Evolutionary conservation across 495 filamentous ascomycete genomes (phyloP), one percentile per base, ranked within the genome.

Genomic region (Lineolata rhizophorae): DNA sequence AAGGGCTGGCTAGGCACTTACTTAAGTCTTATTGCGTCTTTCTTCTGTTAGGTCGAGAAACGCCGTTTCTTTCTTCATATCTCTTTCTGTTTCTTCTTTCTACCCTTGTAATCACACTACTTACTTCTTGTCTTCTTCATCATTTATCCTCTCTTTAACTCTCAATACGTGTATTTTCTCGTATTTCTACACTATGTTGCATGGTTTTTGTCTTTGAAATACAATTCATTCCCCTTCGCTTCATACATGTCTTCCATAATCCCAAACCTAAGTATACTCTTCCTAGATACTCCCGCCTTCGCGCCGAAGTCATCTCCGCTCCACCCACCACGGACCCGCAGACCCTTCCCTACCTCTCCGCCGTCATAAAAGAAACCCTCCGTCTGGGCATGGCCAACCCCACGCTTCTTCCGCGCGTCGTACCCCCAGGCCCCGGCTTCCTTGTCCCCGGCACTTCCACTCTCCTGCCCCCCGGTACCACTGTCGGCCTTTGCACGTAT

Each of bases 381-480:
- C 49, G 61, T 18, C 35, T 62, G 15, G 49, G 51, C 24, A 57
- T 59, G 52, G 55, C 62, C 3, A 66, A 62, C 34, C 61, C 64
- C 0, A 56, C 55, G 10, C 54, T 62, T 3, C 43, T 66, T 1
- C 55, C 61, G 3, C 58, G 57, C 16, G 32, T 54, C 5, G 63
- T 65, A 0, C 55, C 62, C 3, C 11, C 39, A 1, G 26, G 35
- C 2, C n/a, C n/a, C n/a, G 60, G 61, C 6, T 56, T 51, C 42
- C 35, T 29, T 24, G 5, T 24, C 16, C 30, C 19, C 8, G 12
- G 8, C 12, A 25, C 20, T 18, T 14, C 15, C 17, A 11, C 9
- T 29, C 24, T 10, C 21, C 28, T 37, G 12, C 35, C 35, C 11
- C 35, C 35, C 15, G 11, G 15, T 15, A 37, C 29, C 9, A 19